Conservation (phyloP, 768 basidiomycete species). For the Macrolepiota dolichaula region DNA sequence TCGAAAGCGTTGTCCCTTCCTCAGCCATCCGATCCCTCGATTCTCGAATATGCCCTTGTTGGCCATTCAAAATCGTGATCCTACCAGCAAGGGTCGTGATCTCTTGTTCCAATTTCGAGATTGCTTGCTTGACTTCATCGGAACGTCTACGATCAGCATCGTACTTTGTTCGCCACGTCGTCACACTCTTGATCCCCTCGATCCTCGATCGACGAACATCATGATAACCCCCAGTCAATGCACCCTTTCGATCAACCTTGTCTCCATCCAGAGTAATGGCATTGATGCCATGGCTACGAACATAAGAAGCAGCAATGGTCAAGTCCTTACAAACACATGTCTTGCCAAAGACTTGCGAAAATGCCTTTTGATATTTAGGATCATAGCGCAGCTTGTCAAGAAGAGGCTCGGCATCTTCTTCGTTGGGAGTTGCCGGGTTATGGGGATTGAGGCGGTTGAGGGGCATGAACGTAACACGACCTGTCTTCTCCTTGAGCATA, state of each 20-base stretch:
- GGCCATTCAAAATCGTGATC: constrained; percentile 65
- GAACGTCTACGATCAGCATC: constrained; percentile 62
- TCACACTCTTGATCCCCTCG: constrained; percentile 78
- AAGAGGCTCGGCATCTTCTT: constrained; percentile 75
- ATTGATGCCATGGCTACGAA: constrained; percentile 91
- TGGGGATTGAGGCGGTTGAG: constrained; percentile 91
- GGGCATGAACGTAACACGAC: constrained; percentile 97
- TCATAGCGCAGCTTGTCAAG: constrained; percentile 83
- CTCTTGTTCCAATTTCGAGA: constrained; percentile 78
- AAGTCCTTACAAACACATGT: constrained; percentile 95
- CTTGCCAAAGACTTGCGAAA: constrained; percentile 96
- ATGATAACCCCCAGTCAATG: constrained; percentile 94
- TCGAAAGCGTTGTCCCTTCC: constrained; percentile 54
- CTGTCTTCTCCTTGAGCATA: constrained; percentile 92
- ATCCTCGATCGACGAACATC: constrained; percentile 88
- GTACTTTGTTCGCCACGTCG: constrained; percentile 70
- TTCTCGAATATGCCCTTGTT: constrained; percentile 68
- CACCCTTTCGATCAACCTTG: constrained; percentile 94
- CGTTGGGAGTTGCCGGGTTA: constrained; percentile 58
- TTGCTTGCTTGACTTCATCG: constrained; percentile 70
- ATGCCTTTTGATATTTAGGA: constrained; percentile 68
- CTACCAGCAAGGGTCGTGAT: constrained; percentile 73
- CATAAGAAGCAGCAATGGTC: constrained; percentile 89
- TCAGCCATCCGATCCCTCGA: constrained; percentile 63
- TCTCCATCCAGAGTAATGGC: constrained; percentile 98